Evolutionary conservation across 2,329 filamentous ascomycete genomes (phyloP), one percentile per base, ranked within the genome.

Genomic region (Fusarium pseudonygamai): DNA sequence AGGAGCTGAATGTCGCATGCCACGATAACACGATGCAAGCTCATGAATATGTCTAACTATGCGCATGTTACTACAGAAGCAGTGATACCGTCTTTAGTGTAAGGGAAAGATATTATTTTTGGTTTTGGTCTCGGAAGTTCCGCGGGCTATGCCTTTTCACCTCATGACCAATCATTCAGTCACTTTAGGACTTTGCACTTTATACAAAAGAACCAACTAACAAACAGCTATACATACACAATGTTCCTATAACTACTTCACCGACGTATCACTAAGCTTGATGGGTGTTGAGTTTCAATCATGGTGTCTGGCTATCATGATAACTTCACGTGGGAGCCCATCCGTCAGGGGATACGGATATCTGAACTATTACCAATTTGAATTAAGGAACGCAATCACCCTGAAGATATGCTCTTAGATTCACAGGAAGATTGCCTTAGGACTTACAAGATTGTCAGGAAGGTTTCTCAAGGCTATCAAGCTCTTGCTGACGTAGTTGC

Each of bases 361-460:
- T n/a, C 34, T 18, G 6, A 55, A 16, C 11, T n/a, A n/a, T 37
- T 28, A n/a, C 15, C 32, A 30, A 50, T 7, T 37, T 59, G 56
- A 50, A 49, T 7, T 37, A n/a, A 5, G 3, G 15, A 36, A 20
- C 10, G 15, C 20, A 50, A 28, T 6, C 8, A 28, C 3, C 18
- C 4, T 14, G n/a, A 14, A 40, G 26, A 42, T n/a, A 30, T n/a
- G 20, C 15, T 18, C 8, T 3, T 11, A 30, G 6, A 55, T n/a
- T 1, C 7, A 13, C n/a, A 7, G 3, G 6, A n/a, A 26, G 15
- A 14, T n/a, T 13, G 15, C 36, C 5, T 13, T 13, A n/a, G 2
- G 36, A n/a, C 8, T 55, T 40, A 18, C 11, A 2, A 40, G 6
- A 55, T 22, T n/a, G 36, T 14, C 12, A 4, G 26, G 12, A 24